Evolutionary conservation across 768 basidiomycete genomes (phyloP).

Genomic region (Multifurca ochricompacta): DNA sequence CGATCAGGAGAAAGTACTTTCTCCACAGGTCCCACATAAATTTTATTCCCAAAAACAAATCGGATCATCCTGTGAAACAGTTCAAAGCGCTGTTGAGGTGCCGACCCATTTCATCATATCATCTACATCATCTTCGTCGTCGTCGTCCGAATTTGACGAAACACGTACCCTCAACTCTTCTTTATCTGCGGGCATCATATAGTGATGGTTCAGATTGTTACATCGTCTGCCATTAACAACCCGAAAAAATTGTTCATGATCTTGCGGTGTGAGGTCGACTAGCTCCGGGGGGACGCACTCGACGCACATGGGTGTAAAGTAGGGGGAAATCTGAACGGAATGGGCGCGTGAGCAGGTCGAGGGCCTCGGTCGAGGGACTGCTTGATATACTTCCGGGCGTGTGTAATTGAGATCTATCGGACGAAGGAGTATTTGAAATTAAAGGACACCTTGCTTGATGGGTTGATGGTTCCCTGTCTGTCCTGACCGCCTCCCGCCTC

Average conservation of each 20-base stretch:
- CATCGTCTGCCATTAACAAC: slow-evolving; percentile 44
- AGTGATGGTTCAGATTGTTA: slow-evolving; percentile 46
- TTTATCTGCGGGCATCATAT: slow-evolving; percentile 58
- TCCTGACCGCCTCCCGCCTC: no score
- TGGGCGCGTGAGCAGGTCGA: neutral
- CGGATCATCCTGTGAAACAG: slow-evolving; percentile 58
- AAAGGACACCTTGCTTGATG: slow-evolving; percentile 8
- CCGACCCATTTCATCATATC: neutral
- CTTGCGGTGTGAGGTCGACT: slow-evolving; percentile 29
- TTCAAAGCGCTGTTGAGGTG: slow-evolving; percentile 45
- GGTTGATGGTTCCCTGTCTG: neutral
- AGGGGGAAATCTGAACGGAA: neutral
- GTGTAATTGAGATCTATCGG: slow-evolving; percentile 18
- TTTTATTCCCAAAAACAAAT: slow-evolving; percentile 55
- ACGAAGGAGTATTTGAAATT: slow-evolving; percentile 14
- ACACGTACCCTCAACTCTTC: slow-evolving; percentile 56
- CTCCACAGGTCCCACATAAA: slow-evolving; percentile 59
- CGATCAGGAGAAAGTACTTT: slow-evolving; percentile 39
- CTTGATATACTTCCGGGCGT: slow-evolving; percentile 18
- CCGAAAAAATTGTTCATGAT: slow-evolving; percentile 49
- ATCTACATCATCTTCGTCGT: neutral
- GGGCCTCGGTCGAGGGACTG: slow-evolving; percentile 2
- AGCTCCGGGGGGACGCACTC: slow-evolving; percentile 33
- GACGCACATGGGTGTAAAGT: slow-evolving; percentile 26
- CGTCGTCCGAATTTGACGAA: slow-evolving; percentile 11